Percentiles rank a stretch among this genome's conserved stretches.
These are phyloP conservation scores for Tubosaeta sp. DNA, from an alignment of 768 basidiomycete genomes.

Conservation along the genomic window DNA sequence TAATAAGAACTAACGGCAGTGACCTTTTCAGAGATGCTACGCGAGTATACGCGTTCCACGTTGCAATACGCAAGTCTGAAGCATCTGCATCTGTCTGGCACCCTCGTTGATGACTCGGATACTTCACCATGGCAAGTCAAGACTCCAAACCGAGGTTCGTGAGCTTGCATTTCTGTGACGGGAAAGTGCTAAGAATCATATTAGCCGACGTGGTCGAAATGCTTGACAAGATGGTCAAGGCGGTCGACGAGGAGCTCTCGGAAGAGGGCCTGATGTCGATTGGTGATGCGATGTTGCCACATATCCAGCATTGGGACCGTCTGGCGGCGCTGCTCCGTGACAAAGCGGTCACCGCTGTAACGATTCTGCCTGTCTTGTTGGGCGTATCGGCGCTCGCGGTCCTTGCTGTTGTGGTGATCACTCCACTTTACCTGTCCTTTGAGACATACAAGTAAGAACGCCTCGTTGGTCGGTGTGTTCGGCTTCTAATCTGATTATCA, in stretches of 20 bases:
- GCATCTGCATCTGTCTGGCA: constrained; percentile 13
- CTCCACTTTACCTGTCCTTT: constrained; percentile 7
- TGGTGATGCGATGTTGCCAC: constrained; percentile 11
- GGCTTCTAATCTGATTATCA: neutral
- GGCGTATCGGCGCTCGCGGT: constrained; percentile 14
- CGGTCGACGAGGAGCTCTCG: constrained; percentile 11
- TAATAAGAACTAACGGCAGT: constrained; percentile 1
- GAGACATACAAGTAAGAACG: constrained; percentile 5
- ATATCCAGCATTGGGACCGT: constrained; percentile 17
- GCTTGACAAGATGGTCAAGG: constrained; percentile 19
- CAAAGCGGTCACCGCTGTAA: neutral
- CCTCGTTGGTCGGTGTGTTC: too few species aligned
- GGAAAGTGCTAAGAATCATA: neutral
- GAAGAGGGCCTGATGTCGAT: constrained; percentile 14
- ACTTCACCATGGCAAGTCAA: constrained; percentile 13
- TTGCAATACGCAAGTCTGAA: constrained; percentile 17
- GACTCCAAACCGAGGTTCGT: constrained; percentile 18
- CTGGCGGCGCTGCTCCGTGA: constrained; percentile 4
- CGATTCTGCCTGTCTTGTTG: constrained; percentile 10
- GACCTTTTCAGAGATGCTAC: constrained; percentile 7
- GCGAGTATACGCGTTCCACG: neutral
- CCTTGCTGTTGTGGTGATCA: neutral
- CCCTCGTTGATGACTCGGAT: constrained; percentile 10
- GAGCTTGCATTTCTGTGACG: too few species aligned
- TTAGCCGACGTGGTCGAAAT: neutral